Base-by-base conservation (phyloP, 139 green algal species). In the Diplosphaera chodatii region DNA sequence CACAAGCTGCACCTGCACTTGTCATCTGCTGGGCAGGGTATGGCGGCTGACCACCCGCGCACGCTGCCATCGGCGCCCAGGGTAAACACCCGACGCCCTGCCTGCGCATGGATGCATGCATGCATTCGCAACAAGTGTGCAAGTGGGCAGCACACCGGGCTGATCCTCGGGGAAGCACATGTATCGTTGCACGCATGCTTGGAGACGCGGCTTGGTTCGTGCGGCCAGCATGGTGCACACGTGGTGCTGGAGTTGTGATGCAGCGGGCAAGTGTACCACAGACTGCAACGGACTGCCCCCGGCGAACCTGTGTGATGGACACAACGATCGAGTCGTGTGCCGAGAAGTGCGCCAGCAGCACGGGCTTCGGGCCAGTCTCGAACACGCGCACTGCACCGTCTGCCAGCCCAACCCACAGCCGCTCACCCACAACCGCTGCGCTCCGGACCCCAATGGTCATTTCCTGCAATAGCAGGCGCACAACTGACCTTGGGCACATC, bases 61-160 rank as follows among this genome's bases (percentile, higher is more conserved):
- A 96, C 80, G 41, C 71, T 74, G 48, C 90, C 90, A 64, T 90
- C 84, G 5, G 79, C 74, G 15, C 69, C 83, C 71, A 96, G 76
- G 4, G 67, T 86, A 69, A 83, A 92, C 23, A 84, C 76, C 29
- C 87, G 69, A 27, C 34, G 78, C 31, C 78, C 78, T 1, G 79
- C 79, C 23, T 48, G 37, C 37, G n/a, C n/a, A n/a, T n/a, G n/a
- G n/a, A n/a, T n/a, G n/a, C n/a, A n/a, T n/a, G n/a, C n/a, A n/a
- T n/a, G n/a, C n/a, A n/a, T n/a, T n/a, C n/a, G n/a, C n/a, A n/a
- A n/a, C n/a, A n/a, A n/a, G n/a, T n/a, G n/a, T n/a, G n/a, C n/a
- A n/a, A n/a, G n/a, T n/a, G n/a, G n/a, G n/a, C n/a, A n/a, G n/a
- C n/a, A n/a, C n/a, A n/a, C n/a, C n/a, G n/a, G n/a, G n/a, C n/a